Evolutionary conservation across 2,329 filamentous ascomycete genomes (phyloP).

Genomic region (Gnomoniopsis sp.): DNA sequence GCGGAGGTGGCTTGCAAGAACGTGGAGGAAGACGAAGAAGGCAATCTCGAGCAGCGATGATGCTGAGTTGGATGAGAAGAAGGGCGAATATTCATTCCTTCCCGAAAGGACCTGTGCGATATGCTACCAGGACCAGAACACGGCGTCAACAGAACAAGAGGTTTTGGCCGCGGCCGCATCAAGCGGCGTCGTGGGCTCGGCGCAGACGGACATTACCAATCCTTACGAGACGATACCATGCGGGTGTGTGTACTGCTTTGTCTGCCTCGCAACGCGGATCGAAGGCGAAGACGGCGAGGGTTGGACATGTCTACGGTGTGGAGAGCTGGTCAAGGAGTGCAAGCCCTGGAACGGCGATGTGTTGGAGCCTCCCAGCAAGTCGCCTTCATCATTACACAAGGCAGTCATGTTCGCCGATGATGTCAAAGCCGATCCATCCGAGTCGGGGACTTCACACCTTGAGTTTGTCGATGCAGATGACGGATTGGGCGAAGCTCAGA

Average conservation of each 20-base stretch:
- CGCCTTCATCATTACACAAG: conserved; percentile 40
- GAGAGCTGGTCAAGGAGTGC: conserved; percentile 78
- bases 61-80: conserved; percentile 39
- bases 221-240: conserved; percentile 90
- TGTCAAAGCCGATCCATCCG: conserved; percentile 32
- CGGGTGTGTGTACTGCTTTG: conserved; percentile 92
- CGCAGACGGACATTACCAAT: conserved; percentile 91
- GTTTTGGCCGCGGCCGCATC: conserved; percentile 64
- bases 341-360: conserved; percentile 91
- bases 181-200: conserved; percentile 79
- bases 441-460: conserved; percentile 22
- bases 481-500: conserved; percentile 9
- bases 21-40: conserved; percentile 77
- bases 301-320: conserved; percentile 87
- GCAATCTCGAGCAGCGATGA: conserved; percentile 48
- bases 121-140: conserved; percentile 92
- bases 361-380: conserved; percentile 52
- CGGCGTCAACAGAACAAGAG: conserved; percentile 70
- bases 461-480: conserved; percentile 13
- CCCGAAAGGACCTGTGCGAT: conserved; percentile 95
- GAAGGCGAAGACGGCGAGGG: conserved; percentile 93
- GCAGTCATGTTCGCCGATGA: conserved; percentile 63
- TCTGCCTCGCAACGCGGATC: conserved; percentile 85
- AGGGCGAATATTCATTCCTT: conserved; percentile 77
- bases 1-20: conserved; percentile 81